Percentiles rank a stretch among this genome's conserved stretches.
phyloP scores from a whole-genome alignment of 2,329 filamentous ascomycete species.

The Thelonectria discophora region DNA sequence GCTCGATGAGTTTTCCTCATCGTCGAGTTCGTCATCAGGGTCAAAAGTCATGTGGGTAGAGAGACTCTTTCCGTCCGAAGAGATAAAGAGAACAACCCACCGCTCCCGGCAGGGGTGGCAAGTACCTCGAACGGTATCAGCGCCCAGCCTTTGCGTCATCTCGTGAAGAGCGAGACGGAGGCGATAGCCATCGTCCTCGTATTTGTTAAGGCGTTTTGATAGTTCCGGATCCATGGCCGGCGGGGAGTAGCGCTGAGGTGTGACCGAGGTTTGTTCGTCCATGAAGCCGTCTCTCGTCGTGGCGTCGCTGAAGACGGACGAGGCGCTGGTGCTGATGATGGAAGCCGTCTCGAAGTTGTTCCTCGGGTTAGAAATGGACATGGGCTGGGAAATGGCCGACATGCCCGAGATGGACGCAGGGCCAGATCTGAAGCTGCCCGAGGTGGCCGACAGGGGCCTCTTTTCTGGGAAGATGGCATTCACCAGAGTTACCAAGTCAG shows the following conservation, averaged over 20 bases:
- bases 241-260: constrained; percentile 65
- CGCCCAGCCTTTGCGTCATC: constrained; percentile 72
- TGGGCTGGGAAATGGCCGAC: constrained; percentile 73
- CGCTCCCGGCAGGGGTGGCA: constrained; percentile 83
- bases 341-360: constrained; percentile 73
- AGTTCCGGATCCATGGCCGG: constrained; percentile 56
- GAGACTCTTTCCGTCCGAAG: constrained; percentile 74
- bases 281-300: constrained; percentile 69
- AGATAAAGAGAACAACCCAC: constrained; percentile 85
- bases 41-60: constrained; percentile 78
- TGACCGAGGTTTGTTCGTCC: constrained; percentile 61
- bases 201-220: constrained; percentile 58
- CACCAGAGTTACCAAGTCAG: constrained; percentile 81
- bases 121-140: constrained; percentile 70
- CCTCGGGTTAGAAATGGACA: constrained; percentile 66
- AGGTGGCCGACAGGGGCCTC: constrained; percentile 70
- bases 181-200: constrained; percentile 71
- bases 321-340: constrained; percentile 75
- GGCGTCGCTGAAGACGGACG: constrained; percentile 76
- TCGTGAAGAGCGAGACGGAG: constrained; percentile 75
- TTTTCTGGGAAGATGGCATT: constrained; percentile 85
- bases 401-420: constrained; percentile 74
- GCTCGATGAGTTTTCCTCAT: constrained; percentile 70
- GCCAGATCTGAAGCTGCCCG: constrained; percentile 69
- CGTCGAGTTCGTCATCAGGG: constrained; percentile 70